Evolutionary conservation across 805 yeast genomes (phyloP).

Genomic region (Candida easanensis): DNA sequence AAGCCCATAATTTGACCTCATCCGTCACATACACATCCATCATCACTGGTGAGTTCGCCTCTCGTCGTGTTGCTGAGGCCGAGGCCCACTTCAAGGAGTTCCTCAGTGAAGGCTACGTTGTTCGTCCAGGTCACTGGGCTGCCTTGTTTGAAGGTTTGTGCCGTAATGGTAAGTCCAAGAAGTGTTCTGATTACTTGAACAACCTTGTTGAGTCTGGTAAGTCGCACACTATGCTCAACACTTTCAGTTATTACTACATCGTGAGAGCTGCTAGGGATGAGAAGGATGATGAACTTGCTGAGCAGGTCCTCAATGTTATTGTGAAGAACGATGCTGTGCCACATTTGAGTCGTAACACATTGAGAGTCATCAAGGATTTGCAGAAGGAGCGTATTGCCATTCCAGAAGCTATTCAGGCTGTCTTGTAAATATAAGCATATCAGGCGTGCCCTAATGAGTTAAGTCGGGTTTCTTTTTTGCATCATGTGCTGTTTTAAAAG

Average conservation of each 20-base stretch:
- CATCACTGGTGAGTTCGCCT: slow-evolving; percentile 44
- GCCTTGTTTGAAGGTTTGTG: slow-evolving; percentile 25
- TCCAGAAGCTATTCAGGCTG: slow-evolving; percentile 17
- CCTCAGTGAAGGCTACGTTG: slow-evolving; percentile 24
- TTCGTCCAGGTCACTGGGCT: slow-evolving; percentile 21
- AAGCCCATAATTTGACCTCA: slow-evolving; percentile 32
- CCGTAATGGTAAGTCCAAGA: slow-evolving; percentile 11
- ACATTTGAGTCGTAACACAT: slow-evolving; percentile 6
- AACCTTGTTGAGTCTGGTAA: slow-evolving; percentile 5
- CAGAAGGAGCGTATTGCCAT: slow-evolving; percentile 10
- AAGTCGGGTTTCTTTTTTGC: too few relatives aligned
- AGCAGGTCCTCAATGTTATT: slow-evolving; percentile 15
- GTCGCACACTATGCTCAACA: slow-evolving; percentile 11
- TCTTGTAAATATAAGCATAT: slow-evolving; percentile 16
- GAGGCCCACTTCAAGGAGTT: slow-evolving; percentile 31
- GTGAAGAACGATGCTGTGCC: slow-evolving; percentile 4
- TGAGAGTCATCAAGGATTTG: slow-evolving; percentile 11
- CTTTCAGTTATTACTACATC: slow-evolving; percentile 21
- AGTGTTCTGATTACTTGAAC: slow-evolving; percentile 19
- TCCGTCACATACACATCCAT: slow-evolving; percentile 42
- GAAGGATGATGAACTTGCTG: slow-evolving; percentile 22
- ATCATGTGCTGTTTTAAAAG: too few relatives aligned
- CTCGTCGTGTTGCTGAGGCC: slow-evolving; percentile 41
- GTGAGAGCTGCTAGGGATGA: slow-evolving; percentile 16
- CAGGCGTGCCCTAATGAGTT: too few relatives aligned